Percentiles rank a stretch among this genome's conserved stretches.
Evolutionary conservation across 805 yeast genomes (phyloP).

Genomic region (Pichia californica): DNA sequence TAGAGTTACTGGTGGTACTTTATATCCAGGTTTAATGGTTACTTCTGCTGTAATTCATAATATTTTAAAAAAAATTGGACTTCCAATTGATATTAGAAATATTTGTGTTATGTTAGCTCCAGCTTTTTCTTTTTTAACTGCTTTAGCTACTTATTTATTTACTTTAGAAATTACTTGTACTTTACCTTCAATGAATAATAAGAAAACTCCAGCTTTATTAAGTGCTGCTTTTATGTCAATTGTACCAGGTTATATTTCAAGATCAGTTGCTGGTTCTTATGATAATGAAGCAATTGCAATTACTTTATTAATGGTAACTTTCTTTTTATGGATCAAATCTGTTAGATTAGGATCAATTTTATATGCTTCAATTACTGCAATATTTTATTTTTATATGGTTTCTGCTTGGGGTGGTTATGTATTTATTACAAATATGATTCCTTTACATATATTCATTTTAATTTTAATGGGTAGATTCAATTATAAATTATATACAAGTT

Average conservation of each 20-base stretch:
- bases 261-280: constrained; percentile 98
- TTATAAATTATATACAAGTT: constrained; percentile 77
- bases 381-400: constrained; percentile 96
- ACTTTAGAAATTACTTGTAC: constrained; percentile 87
- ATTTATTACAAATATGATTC: constrained; percentile 95
- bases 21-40: constrained; percentile 98
- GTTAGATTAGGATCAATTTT: constrained; percentile 84
- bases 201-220: constrained; percentile 70
- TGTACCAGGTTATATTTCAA: constrained; percentile 96
- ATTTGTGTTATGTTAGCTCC: constrained; percentile 96
- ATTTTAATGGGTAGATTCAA: constrained; percentile 91
- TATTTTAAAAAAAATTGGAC: constrained; percentile 51
- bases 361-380: constrained; percentile 76
- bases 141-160: constrained; percentile 79
- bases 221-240: constrained; percentile 95
- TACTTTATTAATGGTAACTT: constrained; percentile 90
- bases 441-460: constrained; percentile 87
- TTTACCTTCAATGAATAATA: constrained; percentile 18
- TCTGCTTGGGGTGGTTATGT: constrained; percentile 99
- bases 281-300: constrained; percentile 99
- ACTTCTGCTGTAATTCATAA: constrained; percentile 90
- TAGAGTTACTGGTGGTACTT: constrained; percentile 97
- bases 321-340: constrained; percentile 93
- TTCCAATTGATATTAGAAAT: constrained; percentile 92
- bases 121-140: constrained; percentile 89